These are phyloP conservation scores for Gossypium anomalum DNA, from an alignment of 345 rosid genomes.

Conservation along the genomic window DNA sequence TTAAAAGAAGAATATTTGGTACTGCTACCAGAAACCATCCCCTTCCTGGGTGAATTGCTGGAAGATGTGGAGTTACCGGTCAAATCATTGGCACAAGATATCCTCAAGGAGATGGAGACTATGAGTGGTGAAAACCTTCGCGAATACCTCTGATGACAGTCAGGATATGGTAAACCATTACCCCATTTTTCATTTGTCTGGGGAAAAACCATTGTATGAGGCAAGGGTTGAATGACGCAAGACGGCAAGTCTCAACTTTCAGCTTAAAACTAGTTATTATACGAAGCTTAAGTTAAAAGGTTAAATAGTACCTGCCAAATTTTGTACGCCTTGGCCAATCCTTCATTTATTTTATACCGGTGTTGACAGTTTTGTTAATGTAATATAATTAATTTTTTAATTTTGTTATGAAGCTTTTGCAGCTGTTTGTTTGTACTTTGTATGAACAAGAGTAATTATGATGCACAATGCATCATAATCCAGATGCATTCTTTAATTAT, in stretches of 20 bases:
- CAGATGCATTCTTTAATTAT: too few relatives aligned
- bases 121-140: slow-evolving; percentile 80
- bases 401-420: too few relatives aligned
- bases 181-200: too few relatives aligned
- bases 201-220: neutral
- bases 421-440: too few relatives aligned
- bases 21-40: slow-evolving; percentile 74
- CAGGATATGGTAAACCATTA: neutral
- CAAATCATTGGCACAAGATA: slow-evolving; percentile 74
- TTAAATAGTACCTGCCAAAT: too few relatives aligned
- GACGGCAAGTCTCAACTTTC: neutral
- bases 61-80: slow-evolving; percentile 84
- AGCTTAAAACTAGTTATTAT: neutral
- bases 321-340: too few relatives aligned
- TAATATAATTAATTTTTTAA: too few relatives aligned
- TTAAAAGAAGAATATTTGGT: slow-evolving; percentile 87
- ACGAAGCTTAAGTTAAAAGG: neutral
- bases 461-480: too few relatives aligned
- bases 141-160: slow-evolving; percentile 49
- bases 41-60: slow-evolving; percentile 81
- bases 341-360: too few relatives aligned
- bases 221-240: neutral
- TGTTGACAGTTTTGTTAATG: neutral
- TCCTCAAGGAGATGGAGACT: slow-evolving; percentile 78
- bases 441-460: too few relatives aligned